Percentiles rank a stretch among this genome's conserved stretches.
Evolutionary conservation across 2,329 filamentous ascomycete species (phyloP).

Genomic region (Hypoxylon sp.): DNA sequence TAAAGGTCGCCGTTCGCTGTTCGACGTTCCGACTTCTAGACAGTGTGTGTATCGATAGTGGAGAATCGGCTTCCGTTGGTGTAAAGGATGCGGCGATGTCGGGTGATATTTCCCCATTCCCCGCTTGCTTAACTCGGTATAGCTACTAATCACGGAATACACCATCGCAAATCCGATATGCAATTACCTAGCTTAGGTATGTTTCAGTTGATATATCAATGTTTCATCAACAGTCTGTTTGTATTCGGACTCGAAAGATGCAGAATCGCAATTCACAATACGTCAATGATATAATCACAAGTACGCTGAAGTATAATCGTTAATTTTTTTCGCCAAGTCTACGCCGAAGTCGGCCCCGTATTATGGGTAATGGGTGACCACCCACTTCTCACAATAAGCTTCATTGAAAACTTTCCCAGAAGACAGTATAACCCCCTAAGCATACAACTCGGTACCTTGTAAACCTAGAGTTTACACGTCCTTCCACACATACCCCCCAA

Average conservation of each 20-base stretch:
- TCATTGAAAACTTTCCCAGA: not conserved
- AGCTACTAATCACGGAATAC: not conserved
- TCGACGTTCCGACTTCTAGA: constrained; percentile 9
- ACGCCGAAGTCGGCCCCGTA: not conserved
- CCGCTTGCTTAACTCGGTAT: not conserved
- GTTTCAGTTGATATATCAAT: constrained; percentile 23
- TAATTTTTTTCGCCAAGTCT: not conserved
- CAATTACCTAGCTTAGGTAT: constrained; percentile 34
- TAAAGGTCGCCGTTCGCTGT: not conserved
- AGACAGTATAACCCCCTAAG: not conserved
- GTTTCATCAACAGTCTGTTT: constrained; percentile 11
- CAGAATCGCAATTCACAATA: not conserved
- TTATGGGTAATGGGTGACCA: not conserved
- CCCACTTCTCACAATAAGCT: not conserved
- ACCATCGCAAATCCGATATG: constrained; percentile 14
- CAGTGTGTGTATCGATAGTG: constrained; percentile 24
- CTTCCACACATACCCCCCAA: constrained; percentile 62
- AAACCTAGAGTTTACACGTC: constrained; percentile 5
- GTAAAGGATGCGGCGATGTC: constrained; percentile 22
- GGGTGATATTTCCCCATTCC: not conserved
- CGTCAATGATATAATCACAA: too few relatives aligned
- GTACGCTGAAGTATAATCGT: not conserved
- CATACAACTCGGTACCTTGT: not conserved
- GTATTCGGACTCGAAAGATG: not conserved
- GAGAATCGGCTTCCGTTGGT: constrained; percentile 28